These are phyloP conservation scores for Candida caryicola DNA, from an alignment of 805 yeast species.

Conservation along the genomic window DNA sequence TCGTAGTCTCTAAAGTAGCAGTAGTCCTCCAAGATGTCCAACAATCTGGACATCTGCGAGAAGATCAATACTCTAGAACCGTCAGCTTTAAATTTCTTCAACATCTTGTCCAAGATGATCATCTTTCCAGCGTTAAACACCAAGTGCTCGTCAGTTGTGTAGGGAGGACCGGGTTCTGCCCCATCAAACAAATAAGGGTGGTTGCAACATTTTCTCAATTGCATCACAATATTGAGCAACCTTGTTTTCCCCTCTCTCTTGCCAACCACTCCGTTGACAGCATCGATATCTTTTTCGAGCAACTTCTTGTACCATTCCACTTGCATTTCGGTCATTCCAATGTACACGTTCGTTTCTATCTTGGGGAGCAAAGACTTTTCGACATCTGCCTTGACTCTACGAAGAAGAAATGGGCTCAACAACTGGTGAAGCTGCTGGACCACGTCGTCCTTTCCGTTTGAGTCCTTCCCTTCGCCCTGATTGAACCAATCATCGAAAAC, in stretches of 20 bases:
- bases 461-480: slow-evolving; percentile 24
- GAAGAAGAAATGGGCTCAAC: slow-evolving; percentile 77
- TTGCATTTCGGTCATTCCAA: slow-evolving; percentile 96
- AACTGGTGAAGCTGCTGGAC: slow-evolving; percentile 88
- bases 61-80: slow-evolving; percentile 91
- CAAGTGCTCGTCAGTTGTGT: slow-evolving; percentile 90
- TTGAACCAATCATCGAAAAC: slow-evolving; percentile 90
- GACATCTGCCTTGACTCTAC: slow-evolving; percentile 91
- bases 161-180: slow-evolving; percentile 99
- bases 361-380: slow-evolving; percentile 89
- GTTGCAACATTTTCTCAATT: slow-evolving; percentile 91
- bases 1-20: slow-evolving; percentile 79
- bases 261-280: slow-evolving; percentile 94
- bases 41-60: slow-evolving; percentile 88
- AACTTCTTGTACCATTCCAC: slow-evolving; percentile 84
- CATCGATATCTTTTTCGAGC: slow-evolving; percentile 90
- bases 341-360: slow-evolving; percentile 83
- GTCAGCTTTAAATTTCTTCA: slow-evolving; percentile 63
- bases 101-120: slow-evolving; percentile 79
- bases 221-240: slow-evolving; percentile 92
- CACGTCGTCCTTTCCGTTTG: slow-evolving; percentile 62
- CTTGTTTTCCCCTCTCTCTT: slow-evolving; percentile 92
- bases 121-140: slow-evolving; percentile 89
- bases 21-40: slow-evolving; percentile 90
- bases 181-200: slow-evolving; percentile 97